Percentiles rank a stretch among this genome's conserved stretches.
Evolutionary conservation across 108 stramenopile genomes (phyloP).

Genomic region (Schizochytrium sp.): DNA sequence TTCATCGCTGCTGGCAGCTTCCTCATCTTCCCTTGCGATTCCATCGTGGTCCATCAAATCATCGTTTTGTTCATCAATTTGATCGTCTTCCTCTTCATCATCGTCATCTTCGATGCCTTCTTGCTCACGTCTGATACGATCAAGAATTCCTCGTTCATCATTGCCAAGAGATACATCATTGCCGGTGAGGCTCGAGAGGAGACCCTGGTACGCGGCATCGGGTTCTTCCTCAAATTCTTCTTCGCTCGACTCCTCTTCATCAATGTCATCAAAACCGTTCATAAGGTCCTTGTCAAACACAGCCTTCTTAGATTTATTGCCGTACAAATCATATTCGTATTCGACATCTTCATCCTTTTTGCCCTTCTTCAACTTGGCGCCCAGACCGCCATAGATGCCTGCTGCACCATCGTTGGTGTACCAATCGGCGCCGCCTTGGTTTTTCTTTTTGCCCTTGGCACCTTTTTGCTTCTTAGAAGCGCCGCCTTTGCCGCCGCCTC

Average conservation of each 20-base stretch:
- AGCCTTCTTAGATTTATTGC: background rate
- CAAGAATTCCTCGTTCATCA: background rate
- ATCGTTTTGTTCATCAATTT: constrained; percentile 4
- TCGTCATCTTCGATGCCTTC: constrained; percentile 46
- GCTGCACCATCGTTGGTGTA: constrained; percentile 35
- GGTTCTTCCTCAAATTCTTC: constrained; percentile 25
- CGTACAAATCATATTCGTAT: background rate
- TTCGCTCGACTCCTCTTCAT: background rate
- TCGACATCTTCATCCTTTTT: background rate
- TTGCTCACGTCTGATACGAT: constrained; percentile 27
- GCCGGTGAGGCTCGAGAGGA: background rate
- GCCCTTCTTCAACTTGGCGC: constrained; percentile 28
- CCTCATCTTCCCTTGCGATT: background rate
- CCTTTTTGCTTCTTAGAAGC: background rate
- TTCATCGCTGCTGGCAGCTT: background rate
- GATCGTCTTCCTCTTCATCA: constrained; percentile 14
- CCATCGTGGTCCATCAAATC: background rate
- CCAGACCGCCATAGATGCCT: background rate
- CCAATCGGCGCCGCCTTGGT: constrained; percentile 32
- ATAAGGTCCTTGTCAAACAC: background rate
- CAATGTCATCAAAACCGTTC: constrained; percentile 41
- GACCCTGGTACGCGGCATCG: constrained; percentile 55
- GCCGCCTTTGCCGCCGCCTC: background rate
- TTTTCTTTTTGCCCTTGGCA: background rate
- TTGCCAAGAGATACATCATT: background rate